Conservation (phyloP, 371 early-diverging fungal genomes). For the Rhizopus stolonifer region DNA sequence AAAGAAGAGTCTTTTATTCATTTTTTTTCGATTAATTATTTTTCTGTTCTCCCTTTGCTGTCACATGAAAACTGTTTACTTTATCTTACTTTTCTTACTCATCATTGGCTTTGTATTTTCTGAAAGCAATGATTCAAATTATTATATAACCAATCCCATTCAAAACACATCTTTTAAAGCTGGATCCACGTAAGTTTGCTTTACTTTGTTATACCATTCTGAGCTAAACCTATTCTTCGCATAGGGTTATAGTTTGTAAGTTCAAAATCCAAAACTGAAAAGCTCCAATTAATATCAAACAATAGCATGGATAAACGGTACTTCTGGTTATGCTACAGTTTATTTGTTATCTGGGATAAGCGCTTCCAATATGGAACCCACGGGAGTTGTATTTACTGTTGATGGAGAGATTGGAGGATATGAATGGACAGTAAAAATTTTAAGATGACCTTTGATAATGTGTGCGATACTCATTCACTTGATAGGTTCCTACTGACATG, state of each 20-base stretch:
- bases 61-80: no score
- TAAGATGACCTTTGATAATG: slow-evolving; percentile 6
- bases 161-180: slow-evolving; percentile 22
- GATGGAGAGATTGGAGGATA: slow-evolving; percentile 20
- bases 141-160: slow-evolving; percentile 29
- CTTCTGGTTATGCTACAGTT: slow-evolving; percentile 15
- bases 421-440: slow-evolving; percentile 26
- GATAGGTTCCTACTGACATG: slow-evolving; percentile 23
- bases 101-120: slow-evolving; percentile 12
- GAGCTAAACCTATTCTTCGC: not conserved
- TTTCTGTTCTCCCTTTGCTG: no score
- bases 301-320: slow-evolving; percentile 30
- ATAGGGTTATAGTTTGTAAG: slow-evolving; percentile 18
- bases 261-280: not conserved
- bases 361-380: slow-evolving; percentile 17
- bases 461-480: not conserved
- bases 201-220: not conserved
- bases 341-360: slow-evolving; percentile 20
- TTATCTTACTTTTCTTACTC: no score
- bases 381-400: slow-evolving; percentile 11
- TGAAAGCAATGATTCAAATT: slow-evolving; percentile 16
- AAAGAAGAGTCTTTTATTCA: no score
- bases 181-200: slow-evolving; percentile 21
- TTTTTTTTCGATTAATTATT: no score
- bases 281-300: not conserved